A percentile compares a stretch with the other conserved stretches of the same genome.
phyloP scores from a whole-genome alignment of 2,329 filamentous ascomycete genomes.

The Ilyonectria destructans region DNA sequence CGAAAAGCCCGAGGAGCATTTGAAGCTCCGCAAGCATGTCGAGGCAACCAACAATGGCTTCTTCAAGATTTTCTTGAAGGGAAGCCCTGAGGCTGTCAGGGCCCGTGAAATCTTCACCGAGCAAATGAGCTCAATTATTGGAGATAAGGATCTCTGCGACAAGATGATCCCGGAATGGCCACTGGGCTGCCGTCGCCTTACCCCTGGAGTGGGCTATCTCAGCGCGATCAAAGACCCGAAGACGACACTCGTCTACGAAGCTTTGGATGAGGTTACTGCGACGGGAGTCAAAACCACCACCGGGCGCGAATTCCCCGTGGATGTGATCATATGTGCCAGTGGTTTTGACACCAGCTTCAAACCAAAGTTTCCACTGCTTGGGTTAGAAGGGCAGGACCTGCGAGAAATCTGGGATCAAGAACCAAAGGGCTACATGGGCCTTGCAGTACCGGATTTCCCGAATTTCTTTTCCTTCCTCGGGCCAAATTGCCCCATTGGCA shows the following conservation, averaged over 20 bases:
- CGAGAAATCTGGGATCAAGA: slow-evolving; percentile 63
- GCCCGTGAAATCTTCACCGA: slow-evolving; percentile 57
- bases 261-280: slow-evolving; percentile 56
- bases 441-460: slow-evolving; percentile 65
- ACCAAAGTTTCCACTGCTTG: slow-evolving; percentile 66
- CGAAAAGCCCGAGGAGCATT: not conserved
- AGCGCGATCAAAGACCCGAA: slow-evolving; percentile 63
- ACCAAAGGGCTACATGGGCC: slow-evolving; percentile 68
- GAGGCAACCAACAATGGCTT: not conserved
- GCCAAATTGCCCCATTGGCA: slow-evolving; percentile 58
- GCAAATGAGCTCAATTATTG: slow-evolving; percentile 64
- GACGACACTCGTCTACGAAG: slow-evolving; percentile 61
- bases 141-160: slow-evolving; percentile 64
- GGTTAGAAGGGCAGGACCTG: slow-evolving; percentile 63
- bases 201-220: slow-evolving; percentile 66
- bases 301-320: slow-evolving; percentile 65
- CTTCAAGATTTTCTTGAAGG: slow-evolving; percentile 56
- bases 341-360: slow-evolving; percentile 70
- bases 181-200: slow-evolving; percentile 65
- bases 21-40: not conserved
- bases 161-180: slow-evolving; percentile 66
- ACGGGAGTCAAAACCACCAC: slow-evolving; percentile 64
- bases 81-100: slow-evolving; percentile 61
- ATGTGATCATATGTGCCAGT: slow-evolving; percentile 71
- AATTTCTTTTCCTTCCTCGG: slow-evolving; percentile 68